Conservation (phyloP, 371 early-diverging fungal species). For the Apophysomyces variabilis region DNA sequence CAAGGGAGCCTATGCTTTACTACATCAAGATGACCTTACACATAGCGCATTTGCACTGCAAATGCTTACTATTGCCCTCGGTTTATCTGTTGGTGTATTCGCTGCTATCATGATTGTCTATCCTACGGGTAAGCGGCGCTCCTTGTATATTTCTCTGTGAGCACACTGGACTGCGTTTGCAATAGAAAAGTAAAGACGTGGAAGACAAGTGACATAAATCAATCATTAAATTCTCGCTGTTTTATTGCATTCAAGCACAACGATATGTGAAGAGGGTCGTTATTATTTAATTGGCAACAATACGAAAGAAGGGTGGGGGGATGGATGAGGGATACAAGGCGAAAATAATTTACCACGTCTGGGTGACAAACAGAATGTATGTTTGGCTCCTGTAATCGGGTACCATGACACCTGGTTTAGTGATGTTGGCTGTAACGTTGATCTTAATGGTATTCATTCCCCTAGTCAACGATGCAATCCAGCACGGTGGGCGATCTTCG, state of each 20-base stretch:
- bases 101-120: constrained; percentile 52
- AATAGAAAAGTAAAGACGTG: not conserved
- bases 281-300: not conserved
- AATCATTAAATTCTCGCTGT: not conserved
- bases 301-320: not conserved
- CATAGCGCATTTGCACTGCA: constrained; percentile 39
- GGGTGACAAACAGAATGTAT: constrained; percentile 44
- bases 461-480: constrained; percentile 27
- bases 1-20: constrained; percentile 43
- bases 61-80: constrained; percentile 47
- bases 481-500: constrained; percentile 16
- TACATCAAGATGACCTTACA: constrained; percentile 36
- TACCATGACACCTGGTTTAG: constrained; percentile 26
- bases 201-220: not conserved
- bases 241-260: constrained; percentile 8
- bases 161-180: not conserved
- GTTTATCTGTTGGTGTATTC: constrained; percentile 48
- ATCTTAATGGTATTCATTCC: constrained; percentile 45
- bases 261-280: not conserved
- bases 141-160: constrained; percentile 45
- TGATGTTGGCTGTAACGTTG: constrained; percentile 39
- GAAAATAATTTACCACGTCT: constrained; percentile 26
- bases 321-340: not conserved
- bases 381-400: constrained; percentile 44
- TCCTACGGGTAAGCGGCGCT: constrained; percentile 43